These are phyloP conservation scores for Furcasterigmium sp. DNA, from an alignment of 2,329 filamentous ascomycete species.

Conservation along the genomic window DNA sequence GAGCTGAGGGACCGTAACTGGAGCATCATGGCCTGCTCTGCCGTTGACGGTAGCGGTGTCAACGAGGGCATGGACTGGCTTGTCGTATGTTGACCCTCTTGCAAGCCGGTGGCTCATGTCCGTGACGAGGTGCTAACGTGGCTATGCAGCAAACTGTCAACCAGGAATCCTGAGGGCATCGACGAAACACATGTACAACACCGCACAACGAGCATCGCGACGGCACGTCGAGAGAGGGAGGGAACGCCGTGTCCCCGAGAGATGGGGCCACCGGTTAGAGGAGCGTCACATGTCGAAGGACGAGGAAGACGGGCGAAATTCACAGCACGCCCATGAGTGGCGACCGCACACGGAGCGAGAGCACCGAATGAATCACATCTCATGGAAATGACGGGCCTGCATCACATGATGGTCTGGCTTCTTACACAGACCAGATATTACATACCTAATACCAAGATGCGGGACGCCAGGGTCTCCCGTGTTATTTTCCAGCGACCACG, in stretches of 20 bases:
- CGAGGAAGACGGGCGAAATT: too few species aligned
- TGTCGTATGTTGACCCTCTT: constrained; percentile 56
- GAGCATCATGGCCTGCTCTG: constrained; percentile 97
- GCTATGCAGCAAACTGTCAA: constrained; percentile 18
- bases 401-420: too few species aligned
- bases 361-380: too few species aligned
- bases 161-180: constrained; percentile 11
- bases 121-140: constrained; percentile 8
- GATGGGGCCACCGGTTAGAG: too few species aligned
- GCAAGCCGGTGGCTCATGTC: neutral
- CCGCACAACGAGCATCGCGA: neutral
- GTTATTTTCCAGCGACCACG: too few species aligned
- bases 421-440: neutral
- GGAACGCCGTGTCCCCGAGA: too few species aligned
- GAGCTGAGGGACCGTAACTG: constrained; percentile 95
- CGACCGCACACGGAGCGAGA: too few species aligned
- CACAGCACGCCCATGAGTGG: too few species aligned
- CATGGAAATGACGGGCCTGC: too few species aligned
- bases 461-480: neutral
- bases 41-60: constrained; percentile 90
- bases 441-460: neutral
- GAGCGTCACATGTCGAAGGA: too few species aligned
- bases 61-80: constrained; percentile 99
- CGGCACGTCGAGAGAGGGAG: constrained; percentile 1
- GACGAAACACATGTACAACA: constrained; percentile 3